These are phyloP conservation scores for Botrytis cinerea DNA, from an alignment of 2,329 filamentous ascomycete genomes.

Conservation along the genomic window DNA sequence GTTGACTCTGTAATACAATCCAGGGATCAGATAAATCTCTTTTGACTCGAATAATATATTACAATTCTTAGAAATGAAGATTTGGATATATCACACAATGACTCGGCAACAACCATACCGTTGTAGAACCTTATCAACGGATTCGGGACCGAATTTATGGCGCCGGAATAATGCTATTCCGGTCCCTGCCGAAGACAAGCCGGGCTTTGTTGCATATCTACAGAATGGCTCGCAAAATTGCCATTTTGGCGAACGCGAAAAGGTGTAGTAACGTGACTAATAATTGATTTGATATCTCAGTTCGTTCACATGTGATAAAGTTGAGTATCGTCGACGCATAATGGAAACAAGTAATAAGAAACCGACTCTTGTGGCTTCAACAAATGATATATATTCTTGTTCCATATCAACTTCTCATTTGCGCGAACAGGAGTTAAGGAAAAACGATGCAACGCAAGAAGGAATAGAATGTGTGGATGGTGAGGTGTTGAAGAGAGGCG, in stretches of 20 bases:
- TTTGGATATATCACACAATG: neutral
- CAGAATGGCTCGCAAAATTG: neutral
- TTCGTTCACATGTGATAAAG: neutral
- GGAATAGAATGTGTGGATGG: neutral
- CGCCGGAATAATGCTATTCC: neutral
- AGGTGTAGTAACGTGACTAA: neutral
- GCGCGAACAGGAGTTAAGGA: conserved; percentile 31
- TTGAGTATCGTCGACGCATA: neutral
- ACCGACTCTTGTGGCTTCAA: conserved; percentile 38
- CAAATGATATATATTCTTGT: conserved; percentile 37
- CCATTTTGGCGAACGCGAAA: neutral
- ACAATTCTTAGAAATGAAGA: neutral
- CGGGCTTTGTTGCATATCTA: neutral
- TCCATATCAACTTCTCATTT: conserved; percentile 36
- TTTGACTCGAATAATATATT: neutral
- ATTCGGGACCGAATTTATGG: neutral
- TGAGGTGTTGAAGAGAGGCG: neutral
- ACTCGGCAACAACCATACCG: neutral
- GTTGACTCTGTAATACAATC: neutral
- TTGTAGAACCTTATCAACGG: neutral
- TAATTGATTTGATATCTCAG: neutral
- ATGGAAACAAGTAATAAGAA: conserved; percentile 30
- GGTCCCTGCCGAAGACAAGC: neutral
- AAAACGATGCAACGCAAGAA: neutral
- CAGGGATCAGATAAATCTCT: neutral